These are phyloP conservation scores for Malus sylvestris DNA, from an alignment of 306 rosid genomes.

Conservation along the genomic window DNA sequence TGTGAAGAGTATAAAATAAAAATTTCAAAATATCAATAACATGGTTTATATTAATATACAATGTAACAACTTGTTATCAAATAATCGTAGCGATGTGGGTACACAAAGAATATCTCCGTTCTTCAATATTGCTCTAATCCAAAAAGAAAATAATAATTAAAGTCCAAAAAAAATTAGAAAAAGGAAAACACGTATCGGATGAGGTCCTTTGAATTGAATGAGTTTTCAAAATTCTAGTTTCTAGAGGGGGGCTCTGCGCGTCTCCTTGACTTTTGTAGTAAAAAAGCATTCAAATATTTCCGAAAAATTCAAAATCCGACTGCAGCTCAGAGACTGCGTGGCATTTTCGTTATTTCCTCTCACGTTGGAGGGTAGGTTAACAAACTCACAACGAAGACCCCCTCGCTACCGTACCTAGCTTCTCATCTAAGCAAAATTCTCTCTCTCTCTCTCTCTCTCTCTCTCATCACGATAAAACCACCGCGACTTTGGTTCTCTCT, in stretches of 20 bases:
- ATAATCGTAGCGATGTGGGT: too few species aligned
- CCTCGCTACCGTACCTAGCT: constrained; percentile 36
- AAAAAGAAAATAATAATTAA: background rate
- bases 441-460: background rate
- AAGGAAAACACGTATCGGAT: background rate
- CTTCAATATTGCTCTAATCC: background rate
- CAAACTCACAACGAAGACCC: constrained; percentile 1
- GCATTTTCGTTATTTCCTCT: constrained; percentile 31
- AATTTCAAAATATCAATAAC: too few species aligned
- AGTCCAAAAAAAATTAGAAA: background rate
- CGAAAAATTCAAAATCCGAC: constrained; percentile 16
- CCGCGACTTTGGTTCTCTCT: background rate
- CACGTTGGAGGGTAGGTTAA: constrained; percentile 19
- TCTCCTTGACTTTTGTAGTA: background rate
- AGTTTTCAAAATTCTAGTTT: background rate
- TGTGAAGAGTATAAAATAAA: too few species aligned
- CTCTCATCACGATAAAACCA: background rate
- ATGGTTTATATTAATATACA: too few species aligned
- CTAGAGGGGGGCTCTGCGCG: constrained; percentile 1
- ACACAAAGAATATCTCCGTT: background rate
- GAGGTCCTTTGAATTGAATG: background rate
- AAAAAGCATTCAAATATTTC: background rate
- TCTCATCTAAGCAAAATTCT: constrained; percentile 44
- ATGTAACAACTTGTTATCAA: background rate
- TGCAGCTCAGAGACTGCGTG: background rate